Evolutionary conservation across 352 stramenopile genomes (phyloP).

Genomic region (Globisporangium carolinianum): DNA sequence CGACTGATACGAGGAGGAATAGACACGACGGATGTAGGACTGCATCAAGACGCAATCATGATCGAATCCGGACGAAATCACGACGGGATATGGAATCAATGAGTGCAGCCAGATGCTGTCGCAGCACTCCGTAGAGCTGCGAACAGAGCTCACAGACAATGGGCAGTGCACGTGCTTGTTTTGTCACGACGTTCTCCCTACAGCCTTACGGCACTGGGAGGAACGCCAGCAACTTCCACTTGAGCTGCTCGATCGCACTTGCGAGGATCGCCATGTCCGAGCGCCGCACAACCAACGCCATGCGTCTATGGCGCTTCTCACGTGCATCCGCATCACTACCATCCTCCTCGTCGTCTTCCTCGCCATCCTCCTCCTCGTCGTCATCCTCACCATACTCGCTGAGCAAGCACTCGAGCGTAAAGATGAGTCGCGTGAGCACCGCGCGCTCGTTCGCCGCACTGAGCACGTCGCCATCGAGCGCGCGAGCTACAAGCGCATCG

Average conservation of each 20-base stretch:
- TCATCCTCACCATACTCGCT: conserved; percentile 40
- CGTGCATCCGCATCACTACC: conserved; percentile 4
- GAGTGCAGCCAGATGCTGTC: background rate
- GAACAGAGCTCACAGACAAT: too few species aligned
- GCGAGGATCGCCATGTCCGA: conserved; percentile 60
- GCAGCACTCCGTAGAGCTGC: conserved; percentile 9
- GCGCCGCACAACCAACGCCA: conserved; percentile 44
- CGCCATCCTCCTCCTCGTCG: conserved; percentile 32
- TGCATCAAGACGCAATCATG: too few species aligned
- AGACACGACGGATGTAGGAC: too few species aligned
- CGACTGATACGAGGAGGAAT: too few species aligned
- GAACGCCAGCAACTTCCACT: conserved; percentile 58
- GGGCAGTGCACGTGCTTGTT: too few species aligned
- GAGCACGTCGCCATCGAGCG: conserved; percentile 50
- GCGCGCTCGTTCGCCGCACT: conserved; percentile 43
- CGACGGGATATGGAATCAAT: too few species aligned
- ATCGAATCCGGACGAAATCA: too few species aligned
- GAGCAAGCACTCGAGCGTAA: conserved; percentile 55
- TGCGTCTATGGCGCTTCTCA: conserved; percentile 35
- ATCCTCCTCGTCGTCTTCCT: conserved; percentile 24
- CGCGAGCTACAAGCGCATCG: conserved; percentile 23
- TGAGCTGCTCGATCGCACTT: conserved; percentile 62
- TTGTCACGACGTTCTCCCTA: too few species aligned
- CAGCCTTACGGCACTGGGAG: conserved; percentile 19
- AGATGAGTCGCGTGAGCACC: conserved; percentile 48